Evolutionary conservation across 2,329 filamentous ascomycete genomes (phyloP).

Genomic region (Myriosclerotinia curreyana): DNA sequence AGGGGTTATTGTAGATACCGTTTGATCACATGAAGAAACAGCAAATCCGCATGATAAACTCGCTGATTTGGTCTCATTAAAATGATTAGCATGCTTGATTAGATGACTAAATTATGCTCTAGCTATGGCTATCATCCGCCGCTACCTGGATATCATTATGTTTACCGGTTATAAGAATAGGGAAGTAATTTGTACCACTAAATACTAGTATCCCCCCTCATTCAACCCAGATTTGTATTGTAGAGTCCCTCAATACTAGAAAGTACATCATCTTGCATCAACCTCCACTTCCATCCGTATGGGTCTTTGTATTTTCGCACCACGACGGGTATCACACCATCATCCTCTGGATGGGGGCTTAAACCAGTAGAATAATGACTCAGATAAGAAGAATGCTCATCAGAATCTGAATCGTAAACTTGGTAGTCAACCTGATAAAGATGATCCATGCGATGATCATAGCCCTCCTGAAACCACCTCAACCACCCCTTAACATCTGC

Average conservation of each 20-base stretch:
- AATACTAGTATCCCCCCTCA: neutral
- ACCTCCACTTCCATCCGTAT: neutral
- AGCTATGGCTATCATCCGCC: too few species aligned
- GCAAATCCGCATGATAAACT: neutral
- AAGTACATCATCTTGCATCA: neutral
- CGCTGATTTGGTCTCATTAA: neutral
- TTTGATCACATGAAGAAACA: neutral
- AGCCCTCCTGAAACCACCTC: too few species aligned
- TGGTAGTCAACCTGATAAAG: too few species aligned
- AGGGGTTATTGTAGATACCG: too few species aligned
- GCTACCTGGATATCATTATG: neutral
- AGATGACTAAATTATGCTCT: too few species aligned
- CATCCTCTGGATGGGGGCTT: neutral
- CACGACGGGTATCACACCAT: neutral
- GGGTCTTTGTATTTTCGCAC: neutral
- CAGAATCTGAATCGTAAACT: too few species aligned
- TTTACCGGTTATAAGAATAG: neutral
- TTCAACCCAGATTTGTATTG: neutral
- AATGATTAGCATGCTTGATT: too few species aligned
- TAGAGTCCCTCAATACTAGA: neutral
- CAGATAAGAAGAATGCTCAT: too few species aligned
- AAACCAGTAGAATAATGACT: neutral
- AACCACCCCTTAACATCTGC: too few species aligned
- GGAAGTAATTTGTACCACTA: neutral
- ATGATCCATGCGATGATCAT: too few species aligned